Evolutionary conservation across 2,329 filamentous ascomycete species (phyloP).

Genomic region (Xylariaceae sp.): DNA sequence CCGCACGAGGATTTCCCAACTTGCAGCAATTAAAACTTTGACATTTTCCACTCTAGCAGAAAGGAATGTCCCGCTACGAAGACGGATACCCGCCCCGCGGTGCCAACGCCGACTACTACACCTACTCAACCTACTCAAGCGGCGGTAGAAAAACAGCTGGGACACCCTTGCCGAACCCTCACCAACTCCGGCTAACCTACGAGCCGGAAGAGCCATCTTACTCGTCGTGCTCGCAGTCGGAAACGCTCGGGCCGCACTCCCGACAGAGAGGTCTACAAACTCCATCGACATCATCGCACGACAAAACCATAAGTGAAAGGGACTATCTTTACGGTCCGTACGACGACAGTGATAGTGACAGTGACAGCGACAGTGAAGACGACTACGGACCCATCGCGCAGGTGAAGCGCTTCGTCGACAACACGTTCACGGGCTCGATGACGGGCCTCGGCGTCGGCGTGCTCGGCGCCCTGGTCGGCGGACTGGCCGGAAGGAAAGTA

Average conservation of each 20-base stretch:
- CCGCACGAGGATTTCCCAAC: no score
- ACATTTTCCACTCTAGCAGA: slow-evolving; percentile 2
- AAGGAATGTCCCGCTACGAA: slow-evolving; percentile 27
- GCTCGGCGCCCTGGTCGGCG: slow-evolving; percentile 50
- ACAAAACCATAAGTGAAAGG: background rate
- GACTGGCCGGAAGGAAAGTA: slow-evolving; percentile 46
- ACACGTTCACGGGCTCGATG: slow-evolving; percentile 44
- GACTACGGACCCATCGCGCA: slow-evolving; percentile 35
- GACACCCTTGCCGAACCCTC: slow-evolving; percentile 2
- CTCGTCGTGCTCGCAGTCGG: slow-evolving; percentile 18
- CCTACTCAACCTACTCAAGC: slow-evolving; percentile 18
- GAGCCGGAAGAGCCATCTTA: slow-evolving; percentile 39
- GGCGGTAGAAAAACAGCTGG: background rate
- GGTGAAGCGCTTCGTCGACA: slow-evolving; percentile 38
- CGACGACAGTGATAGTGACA: slow-evolving; percentile 13
- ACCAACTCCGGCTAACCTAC: slow-evolving; percentile 28
- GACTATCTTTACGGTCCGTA: slow-evolving; percentile 8
- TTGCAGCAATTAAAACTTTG: background rate
- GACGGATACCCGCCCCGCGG: slow-evolving; percentile 20
- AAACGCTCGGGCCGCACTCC: slow-evolving; percentile 21
- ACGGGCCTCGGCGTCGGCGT: slow-evolving; percentile 47
- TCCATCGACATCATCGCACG: background rate
- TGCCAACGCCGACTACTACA: slow-evolving; percentile 20
- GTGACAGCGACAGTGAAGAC: slow-evolving; percentile 21
- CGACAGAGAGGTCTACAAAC: slow-evolving; percentile 29